phyloP scores from a whole-genome alignment of 495 filamentous ascomycete genomes.

The Tuber borchii region DNA sequence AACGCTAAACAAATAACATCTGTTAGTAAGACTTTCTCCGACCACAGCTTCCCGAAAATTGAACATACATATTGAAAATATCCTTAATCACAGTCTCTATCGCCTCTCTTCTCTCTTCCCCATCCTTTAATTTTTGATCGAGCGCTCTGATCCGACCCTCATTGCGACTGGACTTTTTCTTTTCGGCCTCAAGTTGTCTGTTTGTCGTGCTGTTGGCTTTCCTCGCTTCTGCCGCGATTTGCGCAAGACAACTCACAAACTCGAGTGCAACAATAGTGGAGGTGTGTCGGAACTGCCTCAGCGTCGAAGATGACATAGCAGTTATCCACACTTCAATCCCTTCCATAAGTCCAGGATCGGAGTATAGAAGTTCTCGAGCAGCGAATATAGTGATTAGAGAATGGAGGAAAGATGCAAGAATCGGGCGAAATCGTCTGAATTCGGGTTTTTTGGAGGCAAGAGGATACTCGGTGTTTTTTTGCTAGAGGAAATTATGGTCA shows the following conservation, averaged over 20 bases:
- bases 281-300: conserved; percentile 87
- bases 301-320: conserved; percentile 72
- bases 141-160: conserved; percentile 57
- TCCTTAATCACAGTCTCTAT: conserved; percentile 66
- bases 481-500: conserved; percentile 43
- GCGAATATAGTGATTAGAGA: conserved; percentile 67
- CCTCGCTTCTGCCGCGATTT: conserved; percentile 56
- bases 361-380: conserved; percentile 66
- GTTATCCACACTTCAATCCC: conserved; percentile 80
- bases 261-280: conserved; percentile 72
- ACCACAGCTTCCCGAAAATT: neutral
- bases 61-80: conserved; percentile 62
- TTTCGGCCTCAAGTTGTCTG: conserved; percentile 73
- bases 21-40: neutral
- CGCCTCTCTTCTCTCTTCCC: conserved; percentile 56
- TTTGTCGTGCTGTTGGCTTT: conserved; percentile 64
- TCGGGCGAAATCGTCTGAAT: conserved; percentile 63
- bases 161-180: conserved; percentile 64
- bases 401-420: conserved; percentile 70
- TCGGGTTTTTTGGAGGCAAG: conserved; percentile 71
- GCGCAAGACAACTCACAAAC: conserved; percentile 63
- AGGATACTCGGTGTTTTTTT: conserved; percentile 84
- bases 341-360: conserved; percentile 66
- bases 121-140: conserved; percentile 58
- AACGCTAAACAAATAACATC: conserved; percentile 43